These are phyloP conservation scores for Penicillium sp. DNA, from an alignment of 2,329 filamentous ascomycete genomes.

Conservation along the genomic window DNA sequence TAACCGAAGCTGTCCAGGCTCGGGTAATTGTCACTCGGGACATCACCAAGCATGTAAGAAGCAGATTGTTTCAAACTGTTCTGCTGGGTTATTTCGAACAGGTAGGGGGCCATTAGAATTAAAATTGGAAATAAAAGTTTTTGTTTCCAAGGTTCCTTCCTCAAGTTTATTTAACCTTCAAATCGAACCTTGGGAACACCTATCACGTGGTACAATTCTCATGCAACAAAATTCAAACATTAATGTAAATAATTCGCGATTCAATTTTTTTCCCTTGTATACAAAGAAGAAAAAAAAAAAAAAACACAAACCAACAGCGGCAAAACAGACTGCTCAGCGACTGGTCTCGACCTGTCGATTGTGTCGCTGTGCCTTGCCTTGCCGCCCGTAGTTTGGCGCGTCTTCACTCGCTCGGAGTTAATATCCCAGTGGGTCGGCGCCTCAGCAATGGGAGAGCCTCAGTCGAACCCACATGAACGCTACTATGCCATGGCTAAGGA, in stretches of 20 bases:
- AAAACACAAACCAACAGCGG: slow-evolving; percentile 29
- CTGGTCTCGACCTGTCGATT: slow-evolving; percentile 15
- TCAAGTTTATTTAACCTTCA: neutral
- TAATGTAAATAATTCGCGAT: neutral
- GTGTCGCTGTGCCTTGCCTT: slow-evolving; percentile 25
- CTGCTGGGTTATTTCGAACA: neutral
- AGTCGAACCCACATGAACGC: neutral
- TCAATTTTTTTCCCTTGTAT: neutral
- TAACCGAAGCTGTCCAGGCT: neutral
- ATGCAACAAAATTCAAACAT: slow-evolving; percentile 9
- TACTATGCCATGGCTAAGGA: slow-evolving; percentile 2
- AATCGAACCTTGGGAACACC: neutral
- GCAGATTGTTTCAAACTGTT: neutral
- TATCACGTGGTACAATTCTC: slow-evolving; percentile 19
- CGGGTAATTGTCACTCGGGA: neutral
- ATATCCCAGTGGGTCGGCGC: slow-evolving; percentile 13
- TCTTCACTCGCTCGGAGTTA: slow-evolving; percentile 16
- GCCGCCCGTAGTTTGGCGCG: slow-evolving; percentile 24
- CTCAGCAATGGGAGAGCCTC: slow-evolving; percentile 12
- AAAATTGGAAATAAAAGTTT: neutral
- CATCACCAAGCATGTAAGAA: neutral
- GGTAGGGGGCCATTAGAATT: neutral
- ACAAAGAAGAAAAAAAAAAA: neutral
- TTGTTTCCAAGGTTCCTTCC: neutral
- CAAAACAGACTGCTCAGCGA: slow-evolving; percentile 20